Evolutionary conservation across 371 early-diverging fungal genomes (phyloP), one percentile per base, ranked within the genome.

Genomic region (Rhizopus arrhizus): DNA sequence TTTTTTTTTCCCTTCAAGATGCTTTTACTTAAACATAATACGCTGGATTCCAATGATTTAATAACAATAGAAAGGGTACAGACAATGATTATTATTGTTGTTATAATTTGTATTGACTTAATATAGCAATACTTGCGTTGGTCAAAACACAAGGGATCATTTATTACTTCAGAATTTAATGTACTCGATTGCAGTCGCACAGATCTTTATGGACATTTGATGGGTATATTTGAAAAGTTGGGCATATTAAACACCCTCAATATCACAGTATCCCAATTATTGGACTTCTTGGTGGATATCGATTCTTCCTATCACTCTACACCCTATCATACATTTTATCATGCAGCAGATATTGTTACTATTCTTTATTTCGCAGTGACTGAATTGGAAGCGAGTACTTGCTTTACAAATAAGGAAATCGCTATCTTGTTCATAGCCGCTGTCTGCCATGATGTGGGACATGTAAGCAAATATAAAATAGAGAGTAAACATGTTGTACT

Each of bases 361-460:
- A 87, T 92, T 54, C 73, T 91, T 3, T 89, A 84, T 70, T 86
- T 90, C 51, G 80, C 87, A 58, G 69, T 93, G 16, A 72, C 65
- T 22, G 82, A 85, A 36, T 68, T 89, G 66, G 75, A 74, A 35
- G 85, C 87, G 5, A 70, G 73, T 1, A 78, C 80, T n/a, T 86
- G 85, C 53, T 65, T 91, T 5, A 72, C 85, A 28, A 62, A 77
- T 28, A 73, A 79, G 22, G 91, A 92, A 63, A 74, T 87, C 56
- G 81, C 86, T 11, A 75, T 85, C 12, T 65, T 93, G 35, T 69
- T 93, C 32, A 78, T 93, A 85, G 13, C 77, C 92, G 34, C 90
- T n/a, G 72, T 95, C 36, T 91, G 93, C 68, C 96, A 95, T 66
- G 96, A 95, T 62, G 85, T 89, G 22, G 90, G 93, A 46, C 96